Base-by-base conservation (phyloP, 192 early-diverging fungal species). In the Lobosporangium transversale region DNA sequence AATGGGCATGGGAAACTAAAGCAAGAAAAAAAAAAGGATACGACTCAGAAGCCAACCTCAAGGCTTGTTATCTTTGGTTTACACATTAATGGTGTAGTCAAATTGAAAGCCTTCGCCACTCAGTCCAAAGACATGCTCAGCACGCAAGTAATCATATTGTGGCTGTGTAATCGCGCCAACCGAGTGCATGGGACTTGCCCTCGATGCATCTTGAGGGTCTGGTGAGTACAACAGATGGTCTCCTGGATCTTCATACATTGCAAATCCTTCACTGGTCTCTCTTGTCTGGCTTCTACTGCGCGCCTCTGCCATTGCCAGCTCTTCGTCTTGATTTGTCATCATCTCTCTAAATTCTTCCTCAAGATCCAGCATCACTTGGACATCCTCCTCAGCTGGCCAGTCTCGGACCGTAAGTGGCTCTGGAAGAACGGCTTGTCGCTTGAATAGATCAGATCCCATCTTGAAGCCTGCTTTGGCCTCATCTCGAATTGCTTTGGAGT, bases 381-480 rank as follows among this genome's bases (percentile, higher is more conserved):
- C 73, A 58, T 76, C 73, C 31, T 76, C 73, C 48, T 76, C 73
- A 2, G 73, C 73, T 5, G 73, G 73, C 73, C 73, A 76, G 48
- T 76, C 73, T 4, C 73, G 73, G 53, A 76, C 51, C 11, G 73
- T 76, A 32, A 76, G 32, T 14, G 73, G 73, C 0, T 48, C 58
- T 0, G 73, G 73, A 8, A 76, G 12, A 15, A 67, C 11, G 2
- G 73, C 73, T 40, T 67, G 65, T 2, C 73, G 63, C 31, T 76
- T 76, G 21, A 67, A 67, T 3, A 76, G 48, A 36, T 66, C 64
- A 1, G 64, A 67, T 0, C 73, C 73, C 63, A 66, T 66, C 59
- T 76, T 76, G 53, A 76, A 76, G 12, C 73, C 73, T 1, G 73
- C 73, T 23, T 76, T 76, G 44, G 73, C 73, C 47, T 76, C 73